Conservation (phyloP, 106 monocot genomes). For the Agapanthus africanus region DNA sequence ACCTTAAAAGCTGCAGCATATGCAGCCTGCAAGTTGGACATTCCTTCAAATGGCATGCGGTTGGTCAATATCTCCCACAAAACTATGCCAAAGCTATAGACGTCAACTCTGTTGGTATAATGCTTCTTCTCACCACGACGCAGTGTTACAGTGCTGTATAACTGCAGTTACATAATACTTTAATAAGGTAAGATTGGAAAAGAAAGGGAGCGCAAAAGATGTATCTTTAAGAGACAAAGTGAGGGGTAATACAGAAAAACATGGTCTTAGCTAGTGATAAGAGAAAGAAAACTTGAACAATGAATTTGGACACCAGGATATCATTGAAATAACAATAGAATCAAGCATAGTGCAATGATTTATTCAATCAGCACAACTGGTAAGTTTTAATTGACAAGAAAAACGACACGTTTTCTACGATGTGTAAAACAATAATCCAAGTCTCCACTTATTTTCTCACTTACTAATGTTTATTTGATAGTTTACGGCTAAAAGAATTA, state of each 20-base stretch:
- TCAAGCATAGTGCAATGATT: background rate
- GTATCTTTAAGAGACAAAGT: background rate
- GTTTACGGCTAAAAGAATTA: background rate
- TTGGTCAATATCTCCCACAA: slow-evolving; percentile 94
- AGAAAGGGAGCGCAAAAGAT: background rate
- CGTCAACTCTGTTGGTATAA: slow-evolving; percentile 97
- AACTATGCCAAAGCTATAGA: slow-evolving; percentile 94
- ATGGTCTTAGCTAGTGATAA: background rate
- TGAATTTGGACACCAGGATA: too few species aligned
- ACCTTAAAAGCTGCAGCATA: slow-evolving; percentile 99
- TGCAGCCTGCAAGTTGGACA: slow-evolving; percentile 98
- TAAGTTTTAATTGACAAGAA: background rate
- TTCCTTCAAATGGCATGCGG: slow-evolving; percentile 98
- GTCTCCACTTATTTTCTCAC: background rate
- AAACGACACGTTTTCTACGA: background rate
- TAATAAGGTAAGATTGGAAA: too few species aligned
- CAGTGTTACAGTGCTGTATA: slow-evolving; percentile 95
- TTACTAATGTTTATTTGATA: background rate
- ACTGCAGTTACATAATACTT: slow-evolving; percentile 19
- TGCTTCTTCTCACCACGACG: slow-evolving; percentile 95
- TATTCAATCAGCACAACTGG: background rate
- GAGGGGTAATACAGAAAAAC: background rate
- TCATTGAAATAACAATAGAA: background rate
- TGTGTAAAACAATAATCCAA: background rate
- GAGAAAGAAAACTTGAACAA: background rate